phyloP scores from a whole-genome alignment of 2,329 filamentous ascomycete species.

The Aspergillus quadricinctus region DNA sequence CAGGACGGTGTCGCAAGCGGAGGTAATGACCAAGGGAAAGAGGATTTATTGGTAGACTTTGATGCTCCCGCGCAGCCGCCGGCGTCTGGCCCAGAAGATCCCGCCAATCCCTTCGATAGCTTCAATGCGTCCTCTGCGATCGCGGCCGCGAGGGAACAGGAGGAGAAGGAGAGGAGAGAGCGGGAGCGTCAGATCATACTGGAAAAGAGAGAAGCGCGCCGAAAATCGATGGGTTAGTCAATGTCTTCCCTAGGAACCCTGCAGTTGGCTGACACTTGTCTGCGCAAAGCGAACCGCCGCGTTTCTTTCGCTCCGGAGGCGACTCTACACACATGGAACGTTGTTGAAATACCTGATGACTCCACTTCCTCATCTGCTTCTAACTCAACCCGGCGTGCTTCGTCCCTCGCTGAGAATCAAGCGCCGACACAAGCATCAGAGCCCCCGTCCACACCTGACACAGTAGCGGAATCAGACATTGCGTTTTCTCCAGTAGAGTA shows the following conservation, averaged over 20 bases:
- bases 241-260: background rate
- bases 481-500: constrained; percentile 62
- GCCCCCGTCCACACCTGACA: constrained; percentile 59
- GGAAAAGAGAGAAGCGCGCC: constrained; percentile 77
- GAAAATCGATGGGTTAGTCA: constrained; percentile 72
- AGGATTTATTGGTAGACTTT: constrained; percentile 41
- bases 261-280: constrained; percentile 13
- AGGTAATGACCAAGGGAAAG: constrained; percentile 18
- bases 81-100: constrained; percentile 35
- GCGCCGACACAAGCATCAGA: constrained; percentile 41
- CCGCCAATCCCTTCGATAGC: constrained; percentile 46
- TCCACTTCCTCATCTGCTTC: constrained; percentile 72
- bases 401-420: constrained; percentile 47
- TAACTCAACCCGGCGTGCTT: constrained; percentile 70
- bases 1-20: constrained; percentile 15
- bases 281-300: constrained; percentile 65
- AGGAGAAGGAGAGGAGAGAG: constrained; percentile 60
- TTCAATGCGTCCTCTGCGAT: constrained; percentile 48
- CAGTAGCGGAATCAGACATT: constrained; percentile 54
- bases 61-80: constrained; percentile 35
- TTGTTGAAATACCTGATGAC: constrained; percentile 83
- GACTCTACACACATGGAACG: constrained; percentile 94
- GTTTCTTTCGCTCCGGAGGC: constrained; percentile 97
- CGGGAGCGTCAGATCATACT: constrained; percentile 57
- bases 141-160: constrained; percentile 63